Conservation (phyloP, 306 rosid species). For the Vicia faba region DNA sequence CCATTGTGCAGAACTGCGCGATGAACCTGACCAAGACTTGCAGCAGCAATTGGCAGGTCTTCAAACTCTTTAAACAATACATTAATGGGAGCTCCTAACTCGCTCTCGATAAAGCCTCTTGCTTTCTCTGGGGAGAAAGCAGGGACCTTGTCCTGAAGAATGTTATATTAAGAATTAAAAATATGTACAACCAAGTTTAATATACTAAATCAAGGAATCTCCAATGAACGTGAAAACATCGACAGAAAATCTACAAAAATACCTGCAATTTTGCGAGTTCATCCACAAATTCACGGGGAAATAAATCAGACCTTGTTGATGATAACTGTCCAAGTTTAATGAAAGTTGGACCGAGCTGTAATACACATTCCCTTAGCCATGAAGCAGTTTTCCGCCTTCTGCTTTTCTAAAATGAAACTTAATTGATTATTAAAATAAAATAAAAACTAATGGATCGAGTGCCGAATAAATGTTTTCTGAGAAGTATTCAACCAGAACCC, state of each 20-base stretch:
- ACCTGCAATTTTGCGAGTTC: constrained; percentile 97
- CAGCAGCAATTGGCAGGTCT: constrained; percentile 91
- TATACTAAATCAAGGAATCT: constrained; percentile 12
- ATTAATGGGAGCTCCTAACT: constrained; percentile 69
- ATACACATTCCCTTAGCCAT: constrained; percentile 81
- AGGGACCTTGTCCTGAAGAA: constrained; percentile 82
- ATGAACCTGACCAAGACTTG: constrained; percentile 99
- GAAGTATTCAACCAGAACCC: constrained; percentile 1
- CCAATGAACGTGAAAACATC: not conserved
- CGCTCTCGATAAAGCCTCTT: constrained; percentile 71
- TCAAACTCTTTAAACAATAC: constrained; percentile 77
- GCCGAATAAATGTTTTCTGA: constrained; percentile 10
- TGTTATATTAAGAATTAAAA: constrained; percentile 28
- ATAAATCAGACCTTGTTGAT: constrained; percentile 89
- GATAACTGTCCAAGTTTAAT: constrained; percentile 94
- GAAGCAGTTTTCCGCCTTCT: constrained; percentile 75
- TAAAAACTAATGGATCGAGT: not conserved
- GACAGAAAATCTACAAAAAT: constrained; percentile 6
- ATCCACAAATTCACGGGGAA: constrained; percentile 84
- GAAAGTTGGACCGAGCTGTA: constrained; percentile 96
- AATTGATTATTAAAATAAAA: not conserved
- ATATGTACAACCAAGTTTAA: constrained; percentile 14
- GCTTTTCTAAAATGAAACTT: constrained; percentile 53
- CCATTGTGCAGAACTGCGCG: constrained; percentile 90
- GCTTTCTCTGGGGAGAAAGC: constrained; percentile 87